These are phyloP conservation scores for Aphanocladium album DNA, from an alignment of 2,329 filamentous ascomycete genomes.

Conservation along the genomic window DNA sequence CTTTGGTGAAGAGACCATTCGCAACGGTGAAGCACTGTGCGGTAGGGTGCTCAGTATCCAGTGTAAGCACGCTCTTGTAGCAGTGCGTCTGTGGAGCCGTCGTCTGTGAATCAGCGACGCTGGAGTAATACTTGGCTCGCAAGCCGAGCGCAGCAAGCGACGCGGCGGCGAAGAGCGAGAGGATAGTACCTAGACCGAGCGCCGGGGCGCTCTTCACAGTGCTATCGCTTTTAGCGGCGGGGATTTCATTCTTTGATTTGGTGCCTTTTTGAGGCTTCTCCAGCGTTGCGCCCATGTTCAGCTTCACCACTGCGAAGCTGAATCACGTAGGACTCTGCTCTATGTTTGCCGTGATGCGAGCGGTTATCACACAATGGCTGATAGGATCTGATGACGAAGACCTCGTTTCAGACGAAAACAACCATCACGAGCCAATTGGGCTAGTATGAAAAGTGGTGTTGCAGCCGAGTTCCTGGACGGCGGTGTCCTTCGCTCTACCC, in stretches of 20 bases:
- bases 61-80: slow-evolving; percentile 35
- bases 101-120: background rate
- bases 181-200: background rate
- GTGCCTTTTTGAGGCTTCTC: background rate
- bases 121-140: background rate
- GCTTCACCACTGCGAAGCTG: too few species aligned
- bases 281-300: background rate
- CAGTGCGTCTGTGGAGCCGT: slow-evolving; percentile 28
- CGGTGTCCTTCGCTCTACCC: background rate
- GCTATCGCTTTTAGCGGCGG: background rate
- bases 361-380: too few species aligned
- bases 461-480: too few species aligned
- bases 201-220: background rate
- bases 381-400: too few species aligned
- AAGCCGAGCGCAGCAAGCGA: background rate
- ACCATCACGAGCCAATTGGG: too few species aligned
- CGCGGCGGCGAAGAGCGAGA: background rate
- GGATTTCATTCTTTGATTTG: background rate
- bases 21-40: slow-evolving; percentile 53
- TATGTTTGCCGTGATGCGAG: background rate
- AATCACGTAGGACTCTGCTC: too few species aligned
- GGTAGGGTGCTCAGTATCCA: slow-evolving; percentile 29
- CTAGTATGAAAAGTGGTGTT: too few species aligned
- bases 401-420: too few species aligned
- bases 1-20: slow-evolving; percentile 45